Conservation (phyloP, 148 eudicot genomes). For the Polygonum maritimum region DNA sequence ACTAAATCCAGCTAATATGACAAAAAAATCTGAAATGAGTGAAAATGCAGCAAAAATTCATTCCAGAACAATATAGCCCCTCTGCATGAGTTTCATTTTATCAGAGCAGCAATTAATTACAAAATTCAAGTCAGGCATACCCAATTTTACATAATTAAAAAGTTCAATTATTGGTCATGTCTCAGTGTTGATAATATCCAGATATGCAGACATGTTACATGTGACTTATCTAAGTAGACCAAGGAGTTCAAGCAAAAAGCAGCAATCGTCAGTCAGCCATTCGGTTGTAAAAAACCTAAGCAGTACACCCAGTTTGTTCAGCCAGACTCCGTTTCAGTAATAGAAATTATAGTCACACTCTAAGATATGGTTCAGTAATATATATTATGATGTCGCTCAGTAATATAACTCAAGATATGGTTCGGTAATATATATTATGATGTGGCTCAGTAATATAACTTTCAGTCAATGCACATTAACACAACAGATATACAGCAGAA, state of each 20-base stretch:
- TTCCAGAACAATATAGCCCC: too few species aligned
- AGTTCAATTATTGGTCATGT: not conserved
- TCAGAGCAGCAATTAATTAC: not conserved
- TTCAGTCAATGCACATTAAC: too few species aligned
- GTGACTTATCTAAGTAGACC: not conserved
- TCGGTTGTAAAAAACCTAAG: not conserved
- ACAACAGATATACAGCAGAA: too few species aligned
- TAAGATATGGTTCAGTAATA: not conserved
- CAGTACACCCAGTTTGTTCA: not conserved
- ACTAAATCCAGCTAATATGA: too few species aligned
- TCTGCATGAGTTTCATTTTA: not conserved
- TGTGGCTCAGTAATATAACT: too few species aligned
- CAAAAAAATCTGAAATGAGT: too few species aligned
- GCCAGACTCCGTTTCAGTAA: not conserved
- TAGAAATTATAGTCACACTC: not conserved
- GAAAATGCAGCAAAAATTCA: too few species aligned
- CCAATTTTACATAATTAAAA: not conserved
- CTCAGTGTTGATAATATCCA: not conserved
- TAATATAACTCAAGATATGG: too few species aligned
- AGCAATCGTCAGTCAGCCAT: too few species aligned
- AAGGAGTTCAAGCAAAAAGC: not conserved
- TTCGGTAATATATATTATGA: too few species aligned
- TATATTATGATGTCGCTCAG: not conserved
- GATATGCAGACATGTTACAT: not conserved
- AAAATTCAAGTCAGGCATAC: not conserved